Base-by-base conservation (phyloP, 108 stramenopile genomes). In the Nitzschia palea region DNA sequence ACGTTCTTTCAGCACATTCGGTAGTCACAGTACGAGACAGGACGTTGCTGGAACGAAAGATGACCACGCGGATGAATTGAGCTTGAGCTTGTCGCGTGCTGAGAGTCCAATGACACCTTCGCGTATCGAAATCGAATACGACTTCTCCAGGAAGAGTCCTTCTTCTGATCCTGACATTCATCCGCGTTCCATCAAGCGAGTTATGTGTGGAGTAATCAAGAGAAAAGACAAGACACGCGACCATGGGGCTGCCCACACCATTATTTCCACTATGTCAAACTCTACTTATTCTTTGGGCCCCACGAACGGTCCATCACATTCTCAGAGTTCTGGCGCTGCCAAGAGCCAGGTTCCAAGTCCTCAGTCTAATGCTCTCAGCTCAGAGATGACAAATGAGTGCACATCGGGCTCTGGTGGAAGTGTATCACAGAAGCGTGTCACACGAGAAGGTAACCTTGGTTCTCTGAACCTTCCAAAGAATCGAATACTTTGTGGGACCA, bases 261-360 rank as follows among this genome's bases (percentile, higher is more conserved):
- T n/a, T n/a, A n/a, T n/a, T n/a, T n/a, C 47, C 15, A 20, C 47
- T 20, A 48, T 48, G n/a, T 20, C 47, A 48, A 48, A 48, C 47
- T 48, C 47, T 5, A n/a, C 9, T n/a, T n/a, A n/a, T n/a, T n/a
- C n/a, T n/a, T n/a, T n/a, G n/a, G n/a, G n/a, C n/a, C n/a, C n/a
- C n/a, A n/a, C n/a, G n/a, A n/a, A n/a, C n/a, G 40, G 14, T 14
- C 40, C 12, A 42, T 42, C 40, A 42, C 9, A 14, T 42, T 14
- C 12, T 14, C 12, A 14, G 14, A 42, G 40, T 9, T 42, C 40
- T 9, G 40, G 12, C 14, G 9, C 40, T 14, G 14, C 40, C 12
- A 42, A 42, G 40, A 42, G 40, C 40, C 9, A 42, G 9, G 40
- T 14, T 42, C n/a, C n/a, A n/a, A n/a, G n/a, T n/a, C n/a, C n/a